Evolutionary conservation across 441 rosid species (phyloP).

Genomic region (Raphanus hybrid): DNA sequence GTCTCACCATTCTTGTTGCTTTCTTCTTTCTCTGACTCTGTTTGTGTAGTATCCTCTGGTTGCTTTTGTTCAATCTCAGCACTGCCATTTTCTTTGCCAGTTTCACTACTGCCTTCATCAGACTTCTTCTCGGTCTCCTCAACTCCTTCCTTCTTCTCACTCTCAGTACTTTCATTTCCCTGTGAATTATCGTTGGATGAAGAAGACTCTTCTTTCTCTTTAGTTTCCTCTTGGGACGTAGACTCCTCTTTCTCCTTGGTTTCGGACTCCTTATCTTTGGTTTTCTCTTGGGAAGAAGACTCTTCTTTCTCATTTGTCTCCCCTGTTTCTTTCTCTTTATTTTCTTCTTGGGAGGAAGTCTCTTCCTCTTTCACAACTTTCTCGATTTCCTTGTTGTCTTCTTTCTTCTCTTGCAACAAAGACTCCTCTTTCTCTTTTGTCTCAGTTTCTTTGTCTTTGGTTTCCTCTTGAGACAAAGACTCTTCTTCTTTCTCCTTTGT

Average conservation of each 20-base stretch:
- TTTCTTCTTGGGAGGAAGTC: not conserved
- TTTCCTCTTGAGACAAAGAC: constrained; percentile 28
- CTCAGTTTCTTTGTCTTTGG: not conserved
- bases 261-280: constrained; percentile 1
- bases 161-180: constrained; percentile 47
- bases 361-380: constrained; percentile 26
- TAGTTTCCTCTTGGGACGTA: constrained; percentile 28
- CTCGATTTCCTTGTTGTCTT: constrained; percentile 19
- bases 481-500: constrained; percentile 25
- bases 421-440: constrained; percentile 20
- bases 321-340: too few species aligned
- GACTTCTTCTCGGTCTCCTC: constrained; percentile 29
- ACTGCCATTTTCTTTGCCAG: constrained; percentile 16
- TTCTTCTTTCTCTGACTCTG: constrained; percentile 47
- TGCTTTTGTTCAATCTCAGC: constrained; percentile 28
- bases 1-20: constrained; percentile 45
- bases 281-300: constrained; percentile 34
- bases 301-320: too few species aligned
- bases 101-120: constrained; percentile 32
- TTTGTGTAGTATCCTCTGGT: constrained; percentile 36
- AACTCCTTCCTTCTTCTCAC: constrained; percentile 49
- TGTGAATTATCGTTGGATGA: constrained; percentile 34
- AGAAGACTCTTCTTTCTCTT: constrained; percentile 28
- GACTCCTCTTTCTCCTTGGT: constrained; percentile 8
- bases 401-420: not conserved